Evolutionary conservation across 495 filamentous ascomycete species (phyloP).

Genomic region (Tricharina praecox): DNA sequence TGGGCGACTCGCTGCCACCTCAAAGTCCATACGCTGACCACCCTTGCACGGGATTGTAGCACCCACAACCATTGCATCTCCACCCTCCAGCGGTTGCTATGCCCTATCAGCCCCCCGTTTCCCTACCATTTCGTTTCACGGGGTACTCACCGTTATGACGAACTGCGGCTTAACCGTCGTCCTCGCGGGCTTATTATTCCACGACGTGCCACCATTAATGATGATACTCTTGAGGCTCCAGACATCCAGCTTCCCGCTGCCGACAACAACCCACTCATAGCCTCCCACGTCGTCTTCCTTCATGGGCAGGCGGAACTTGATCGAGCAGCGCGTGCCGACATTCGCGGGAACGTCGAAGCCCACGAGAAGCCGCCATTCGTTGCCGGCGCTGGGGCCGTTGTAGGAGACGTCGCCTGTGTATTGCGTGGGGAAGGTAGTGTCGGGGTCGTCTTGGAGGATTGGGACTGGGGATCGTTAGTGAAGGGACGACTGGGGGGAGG

Average conservation of each 20-base stretch:
- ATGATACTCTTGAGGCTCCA: not conserved
- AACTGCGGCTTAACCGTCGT: not conserved
- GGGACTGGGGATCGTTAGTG: not conserved
- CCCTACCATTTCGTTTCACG: not conserved
- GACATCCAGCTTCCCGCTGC: conserved; percentile 6
- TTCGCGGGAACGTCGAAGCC: conserved; percentile 4
- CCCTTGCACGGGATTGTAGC: conserved; percentile 3
- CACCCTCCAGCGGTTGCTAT: not conserved
- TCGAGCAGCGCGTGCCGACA: conserved; percentile 1
- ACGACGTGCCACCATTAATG: not conserved
- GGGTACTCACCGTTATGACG: not conserved
- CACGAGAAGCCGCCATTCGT: conserved; percentile 4
- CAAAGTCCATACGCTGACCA: conserved; percentile 6
- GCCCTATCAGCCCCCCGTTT: not conserved
- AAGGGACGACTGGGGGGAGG: not conserved
- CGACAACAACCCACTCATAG: conserved; percentile 3
- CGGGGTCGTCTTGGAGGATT: not conserved
- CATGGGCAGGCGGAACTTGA: conserved; percentile 1
- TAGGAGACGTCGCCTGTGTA: not conserved
- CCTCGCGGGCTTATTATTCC: conserved; percentile 3
- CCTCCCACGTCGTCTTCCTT: not conserved
- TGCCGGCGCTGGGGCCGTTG: not conserved
- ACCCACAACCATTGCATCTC: not conserved
- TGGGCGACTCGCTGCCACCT: not conserved
- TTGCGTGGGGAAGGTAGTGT: not conserved